phyloP scores from a whole-genome alignment of 495 filamentous ascomycete species.

The Penicillium waksmanii region DNA sequence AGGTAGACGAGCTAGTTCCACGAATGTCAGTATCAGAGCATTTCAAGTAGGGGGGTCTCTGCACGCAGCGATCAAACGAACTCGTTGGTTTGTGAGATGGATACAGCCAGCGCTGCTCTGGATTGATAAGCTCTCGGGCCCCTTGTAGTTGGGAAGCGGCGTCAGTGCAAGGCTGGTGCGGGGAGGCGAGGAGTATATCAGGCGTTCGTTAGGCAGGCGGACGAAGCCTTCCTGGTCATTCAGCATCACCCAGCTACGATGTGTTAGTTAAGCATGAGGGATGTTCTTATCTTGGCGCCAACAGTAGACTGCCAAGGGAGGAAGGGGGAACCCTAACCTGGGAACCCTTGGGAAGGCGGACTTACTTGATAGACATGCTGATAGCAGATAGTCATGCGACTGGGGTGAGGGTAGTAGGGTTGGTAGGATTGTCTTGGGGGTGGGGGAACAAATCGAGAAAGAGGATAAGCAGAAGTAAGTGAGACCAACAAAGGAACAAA shows the following conservation, averaged over 20 bases:
- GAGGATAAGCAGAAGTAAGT: too few relatives aligned
- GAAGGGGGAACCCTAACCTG: too few relatives aligned
- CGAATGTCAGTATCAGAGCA: slow-evolving; percentile 6
- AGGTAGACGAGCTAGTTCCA: slow-evolving; percentile 79
- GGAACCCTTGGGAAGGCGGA: slow-evolving; percentile 14
- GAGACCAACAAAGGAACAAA: too few relatives aligned
- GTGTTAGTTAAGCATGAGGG: slow-evolving; percentile 15
- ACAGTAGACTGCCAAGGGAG: too few relatives aligned
- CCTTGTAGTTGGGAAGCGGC: slow-evolving; percentile 60
- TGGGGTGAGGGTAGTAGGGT: not conserved
- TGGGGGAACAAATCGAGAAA: not conserved
- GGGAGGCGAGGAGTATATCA: slow-evolving; percentile 72
- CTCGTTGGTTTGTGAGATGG: slow-evolving; percentile 90
- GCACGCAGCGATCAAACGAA: slow-evolving; percentile 42
- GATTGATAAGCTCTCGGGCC: slow-evolving; percentile 57
- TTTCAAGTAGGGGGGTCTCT: not conserved
- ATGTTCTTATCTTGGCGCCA: too few relatives aligned
- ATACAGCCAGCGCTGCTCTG: slow-evolving; percentile 64
- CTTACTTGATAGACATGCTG: slow-evolving; percentile 73
- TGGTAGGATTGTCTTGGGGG: not conserved
- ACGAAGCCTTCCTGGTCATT: slow-evolving; percentile 65
- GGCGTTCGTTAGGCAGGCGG: slow-evolving; percentile 68
- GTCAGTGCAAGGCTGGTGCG: slow-evolving; percentile 67
- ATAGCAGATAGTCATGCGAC: slow-evolving; percentile 14
- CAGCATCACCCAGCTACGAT: slow-evolving; percentile 77